Base-by-base conservation (phyloP, 441 rosid genomes). In the Breynia disticha region DNA sequence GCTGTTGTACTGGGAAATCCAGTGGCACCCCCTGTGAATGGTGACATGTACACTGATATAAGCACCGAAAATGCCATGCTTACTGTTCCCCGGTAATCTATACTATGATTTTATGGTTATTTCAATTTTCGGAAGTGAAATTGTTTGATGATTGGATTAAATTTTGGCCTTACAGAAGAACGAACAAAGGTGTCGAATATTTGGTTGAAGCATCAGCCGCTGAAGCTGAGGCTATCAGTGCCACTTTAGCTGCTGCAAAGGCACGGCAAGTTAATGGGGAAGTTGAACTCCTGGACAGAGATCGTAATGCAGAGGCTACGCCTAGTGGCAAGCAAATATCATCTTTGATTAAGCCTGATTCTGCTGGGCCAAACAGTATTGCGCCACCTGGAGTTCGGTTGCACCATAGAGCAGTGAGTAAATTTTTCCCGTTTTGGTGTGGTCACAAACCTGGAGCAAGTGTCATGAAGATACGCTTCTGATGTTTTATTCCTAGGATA, bases 191-290 rank as follows among this genome's bases (percentile, higher is more conserved):
- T 37, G 99, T 93, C 46, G 97, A 93, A 67, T 89, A 83, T 75
- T 80, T 93, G 66, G 99, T 93, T 64, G 89, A 93, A 73, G 96
- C 97, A 67, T 83, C 99, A 39, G 99, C 99, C 37, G 99, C 87
- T 16, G 99, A 93, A 79, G 99, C 99, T 50, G 96, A 89, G 72
- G 99, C 99, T 63, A 93, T 93, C 56, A 79, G 81, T 76, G 97
- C 97, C 51, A 81, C 99, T 17, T 70, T 89, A 69, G 95, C 95
- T 68, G 99, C 99, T 67, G 97, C 91, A 5, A 93, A 93, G 78
- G 98, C 98, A 55, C 86, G 97, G 7, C 95, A 84, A 66, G 80
- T 71, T 64, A 93, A 93, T 66, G 97, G 97, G 52, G 91, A 79
- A 76, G 90, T 89, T 67, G 99, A 89, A 59, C 76, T 76, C 19